Base-by-base conservation (phyloP, 73 alveolate genomes). In the Effrenium voratum region DNA sequence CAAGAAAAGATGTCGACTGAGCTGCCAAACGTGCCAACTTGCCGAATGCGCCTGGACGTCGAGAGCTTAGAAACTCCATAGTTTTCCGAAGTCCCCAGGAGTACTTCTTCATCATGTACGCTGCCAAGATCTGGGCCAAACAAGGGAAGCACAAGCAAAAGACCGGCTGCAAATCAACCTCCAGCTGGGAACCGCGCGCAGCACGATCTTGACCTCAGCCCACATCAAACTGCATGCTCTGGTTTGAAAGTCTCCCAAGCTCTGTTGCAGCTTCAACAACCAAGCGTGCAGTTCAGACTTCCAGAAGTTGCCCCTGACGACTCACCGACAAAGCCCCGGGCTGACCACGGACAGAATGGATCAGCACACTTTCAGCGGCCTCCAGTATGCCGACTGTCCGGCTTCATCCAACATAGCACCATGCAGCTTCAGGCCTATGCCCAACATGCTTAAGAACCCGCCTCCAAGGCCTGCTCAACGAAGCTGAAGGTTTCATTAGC, bases 391-490 rank as follows among this genome's bases (percentile, higher is more conserved):
- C n/a, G 32, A 40, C 8, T 28, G 5, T 30, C 63, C 45, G n/a
- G 2, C 45, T 80, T 52, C 8, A 2, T 15, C 28, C 26, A 52
- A 19, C 63, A 52, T 52, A 19, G 26, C 63, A 52, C 8, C 19
- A 8, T 52, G 63, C 26, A 52, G 63, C 63, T 19, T 52, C 26
- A 19, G 26, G 8, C 63, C 63, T 52, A 12, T 19, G 63, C 19
- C 26, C 19, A 12, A 12, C 41, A 28, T 8, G 15, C 38, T 40
- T 34, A 2, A 32, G 8, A 47, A 12, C 22, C 34, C 92, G 50
- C 95, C 95, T 87, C 95, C 91, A 99, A 98, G 63, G 99, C 99
- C 99, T 99, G 99, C 98, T 99, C 99, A 24, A 99, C 99, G 99
- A 99, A 99, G 83, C 85, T 98, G 98, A 99, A 99, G 86, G 99